These are phyloP conservation scores for Elaphomyces granulatus DNA, from an alignment of 495 filamentous ascomycete genomes.

Conservation along the genomic window DNA sequence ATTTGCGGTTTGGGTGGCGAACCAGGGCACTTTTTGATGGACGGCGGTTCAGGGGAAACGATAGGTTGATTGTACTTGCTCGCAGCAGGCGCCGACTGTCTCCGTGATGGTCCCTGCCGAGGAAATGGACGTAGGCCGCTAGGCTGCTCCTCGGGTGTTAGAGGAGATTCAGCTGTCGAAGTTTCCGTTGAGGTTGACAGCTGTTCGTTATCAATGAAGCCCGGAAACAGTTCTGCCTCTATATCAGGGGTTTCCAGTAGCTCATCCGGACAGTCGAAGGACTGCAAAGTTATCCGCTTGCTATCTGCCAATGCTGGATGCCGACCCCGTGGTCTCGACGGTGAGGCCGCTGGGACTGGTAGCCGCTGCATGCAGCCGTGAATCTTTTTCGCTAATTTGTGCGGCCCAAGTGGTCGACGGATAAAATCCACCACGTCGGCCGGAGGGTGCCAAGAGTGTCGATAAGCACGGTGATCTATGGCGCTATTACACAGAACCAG, in stretches of 20 bases:
- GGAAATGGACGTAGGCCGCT: neutral
- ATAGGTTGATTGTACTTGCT: no score
- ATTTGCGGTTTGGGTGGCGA: neutral
- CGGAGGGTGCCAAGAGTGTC: constrained; percentile 19
- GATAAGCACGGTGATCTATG: constrained; percentile 17
- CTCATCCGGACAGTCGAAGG: neutral
- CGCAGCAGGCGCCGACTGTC: constrained; percentile 2
- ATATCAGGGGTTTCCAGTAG: neutral
- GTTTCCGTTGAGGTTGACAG: neutral
- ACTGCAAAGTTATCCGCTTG: neutral
- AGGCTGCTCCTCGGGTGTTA: no score
- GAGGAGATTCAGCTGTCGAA: neutral
- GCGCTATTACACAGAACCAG: constrained; percentile 25
- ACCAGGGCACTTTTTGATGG: neutral
- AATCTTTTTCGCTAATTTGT: constrained; percentile 47
- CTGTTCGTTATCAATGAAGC: neutral
- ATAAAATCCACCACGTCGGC: constrained; percentile 29
- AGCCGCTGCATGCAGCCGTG: constrained; percentile 18
- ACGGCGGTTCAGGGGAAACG: neutral
- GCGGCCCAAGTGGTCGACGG: constrained; percentile 44
- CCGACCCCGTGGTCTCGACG: neutral
- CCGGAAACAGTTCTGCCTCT: neutral
- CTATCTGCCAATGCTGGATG: constrained; percentile 1
- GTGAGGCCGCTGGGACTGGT: constrained; percentile 4
- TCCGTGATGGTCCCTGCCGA: neutral